These are phyloP conservation scores for Suillus fuscotomentosus DNA, from an alignment of 768 basidiomycete species.

Conservation along the genomic window DNA sequence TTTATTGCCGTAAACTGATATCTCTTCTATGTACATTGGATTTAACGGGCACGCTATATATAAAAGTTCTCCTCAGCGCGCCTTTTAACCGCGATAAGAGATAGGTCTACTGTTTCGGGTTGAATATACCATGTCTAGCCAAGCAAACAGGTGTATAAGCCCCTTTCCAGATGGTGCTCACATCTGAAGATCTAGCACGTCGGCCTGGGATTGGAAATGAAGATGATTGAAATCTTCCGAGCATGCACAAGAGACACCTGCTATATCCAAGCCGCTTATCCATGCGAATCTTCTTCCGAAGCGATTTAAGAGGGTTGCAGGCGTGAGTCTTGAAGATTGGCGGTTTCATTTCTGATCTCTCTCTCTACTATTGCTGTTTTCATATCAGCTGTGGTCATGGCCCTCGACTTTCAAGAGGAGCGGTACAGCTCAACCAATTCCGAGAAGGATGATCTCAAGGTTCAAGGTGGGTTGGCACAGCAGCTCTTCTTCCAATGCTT, in stretches of 20 bases:
- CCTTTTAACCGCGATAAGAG: background rate
- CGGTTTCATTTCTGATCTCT: background rate
- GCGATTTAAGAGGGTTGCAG: background rate
- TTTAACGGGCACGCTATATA: background rate
- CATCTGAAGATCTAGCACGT: too few species aligned
- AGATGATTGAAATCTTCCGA: background rate
- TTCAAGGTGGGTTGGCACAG: conserved; percentile 4
- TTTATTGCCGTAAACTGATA: background rate
- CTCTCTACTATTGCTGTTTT: background rate
- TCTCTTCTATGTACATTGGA: background rate
- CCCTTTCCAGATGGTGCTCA: background rate
- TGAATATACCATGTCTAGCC: background rate
- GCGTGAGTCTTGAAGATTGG: background rate
- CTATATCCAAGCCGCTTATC: conserved; percentile 4
- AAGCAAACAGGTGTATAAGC: background rate
- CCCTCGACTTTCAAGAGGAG: background rate
- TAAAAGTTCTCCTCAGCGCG: background rate
- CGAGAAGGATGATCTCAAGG: conserved; percentile 15
- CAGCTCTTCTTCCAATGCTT: background rate
- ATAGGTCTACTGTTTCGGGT: background rate
- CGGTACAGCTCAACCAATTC: conserved; percentile 8
- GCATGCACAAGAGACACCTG: background rate
- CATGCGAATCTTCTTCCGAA: conserved; percentile 3
- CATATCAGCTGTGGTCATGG: conserved; percentile 11
- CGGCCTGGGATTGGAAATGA: background rate